Conservation (phyloP, 2,329 filamentous ascomycete species). For the Cladosporium austrohemisphaericum region DNA sequence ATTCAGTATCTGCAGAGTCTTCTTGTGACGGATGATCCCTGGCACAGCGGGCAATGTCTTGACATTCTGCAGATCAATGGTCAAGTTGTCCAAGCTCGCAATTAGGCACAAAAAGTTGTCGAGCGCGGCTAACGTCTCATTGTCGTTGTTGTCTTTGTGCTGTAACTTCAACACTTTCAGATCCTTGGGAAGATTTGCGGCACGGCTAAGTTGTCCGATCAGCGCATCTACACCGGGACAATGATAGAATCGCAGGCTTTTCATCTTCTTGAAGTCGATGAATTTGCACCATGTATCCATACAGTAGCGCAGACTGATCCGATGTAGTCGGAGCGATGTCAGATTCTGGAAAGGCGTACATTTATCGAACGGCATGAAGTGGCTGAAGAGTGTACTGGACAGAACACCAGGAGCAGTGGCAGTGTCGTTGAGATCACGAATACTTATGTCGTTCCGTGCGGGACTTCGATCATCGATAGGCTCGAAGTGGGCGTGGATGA, state of each 20-base stretch:
- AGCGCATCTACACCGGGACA: constrained; percentile 47
- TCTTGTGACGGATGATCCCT: constrained; percentile 44
- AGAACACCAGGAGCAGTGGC: constrained; percentile 46
- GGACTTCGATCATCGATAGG: constrained; percentile 34
- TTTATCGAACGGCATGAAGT: constrained; percentile 45
- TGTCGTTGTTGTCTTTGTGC: constrained; percentile 46
- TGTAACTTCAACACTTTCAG: constrained; percentile 46
- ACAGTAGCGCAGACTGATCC: constrained; percentile 45
- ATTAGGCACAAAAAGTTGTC: constrained; percentile 48
- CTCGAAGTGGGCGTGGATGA: constrained; percentile 46
- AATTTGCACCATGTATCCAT: constrained; percentile 47
- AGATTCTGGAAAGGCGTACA: constrained; percentile 43
- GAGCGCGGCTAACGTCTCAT: constrained; percentile 44
- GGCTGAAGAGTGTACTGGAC: constrained; percentile 44
- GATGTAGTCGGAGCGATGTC: constrained; percentile 43
- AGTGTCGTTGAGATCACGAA: constrained; percentile 45
- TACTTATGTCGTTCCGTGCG: constrained; percentile 19
- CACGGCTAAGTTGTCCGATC: constrained; percentile 46
- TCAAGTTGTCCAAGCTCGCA: constrained; percentile 42
- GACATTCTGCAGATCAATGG: constrained; percentile 42
- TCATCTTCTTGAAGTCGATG: constrained; percentile 44
- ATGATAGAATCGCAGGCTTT: constrained; percentile 41
- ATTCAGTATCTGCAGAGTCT: constrained; percentile 43
- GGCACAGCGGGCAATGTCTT: constrained; percentile 41
- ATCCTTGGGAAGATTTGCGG: constrained; percentile 41